Evolutionary conservation across 202 grass and related monocot genomes (phyloP).

Genomic region (Brachypodium distachyon): DNA sequence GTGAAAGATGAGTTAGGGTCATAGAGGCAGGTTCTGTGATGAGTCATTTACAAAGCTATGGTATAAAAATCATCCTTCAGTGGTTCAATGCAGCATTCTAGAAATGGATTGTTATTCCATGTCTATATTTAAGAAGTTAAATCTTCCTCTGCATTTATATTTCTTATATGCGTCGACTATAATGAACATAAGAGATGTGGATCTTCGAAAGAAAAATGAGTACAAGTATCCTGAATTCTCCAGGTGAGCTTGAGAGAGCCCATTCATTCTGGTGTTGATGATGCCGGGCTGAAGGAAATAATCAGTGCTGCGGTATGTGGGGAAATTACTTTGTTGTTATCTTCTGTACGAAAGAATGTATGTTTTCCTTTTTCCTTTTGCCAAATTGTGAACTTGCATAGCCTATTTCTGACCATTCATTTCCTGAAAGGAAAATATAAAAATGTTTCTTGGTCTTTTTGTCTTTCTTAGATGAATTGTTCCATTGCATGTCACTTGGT

Average conservation of each 20-base stretch:
- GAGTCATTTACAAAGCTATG: not conserved
- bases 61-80: not conserved
- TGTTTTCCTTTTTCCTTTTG: not conserved
- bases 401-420: not conserved
- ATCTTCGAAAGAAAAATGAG: slow-evolving; percentile 9
- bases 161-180: not conserved
- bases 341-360: not conserved
- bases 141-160: not conserved
- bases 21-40: not conserved
- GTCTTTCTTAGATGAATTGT: not conserved
- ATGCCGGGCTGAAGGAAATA: slow-evolving; percentile 72
- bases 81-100: not conserved
- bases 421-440: not conserved
- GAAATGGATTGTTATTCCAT: not conserved
- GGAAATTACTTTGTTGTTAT: not conserved
- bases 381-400: not conserved
- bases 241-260: slow-evolving; percentile 81
- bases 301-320: slow-evolving; percentile 68
- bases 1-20: not conserved
- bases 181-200: not conserved
- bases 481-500: not conserved
- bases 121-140: not conserved
- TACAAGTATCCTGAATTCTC: slow-evolving; percentile 2
- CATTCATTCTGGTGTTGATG: slow-evolving; percentile 59
- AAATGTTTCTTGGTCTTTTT: not conserved